Percentiles rank a stretch among this genome's conserved stretches.
Evolutionary conservation across 306 rosid species (phyloP).

Genomic region (Begonia masoniana): DNA sequence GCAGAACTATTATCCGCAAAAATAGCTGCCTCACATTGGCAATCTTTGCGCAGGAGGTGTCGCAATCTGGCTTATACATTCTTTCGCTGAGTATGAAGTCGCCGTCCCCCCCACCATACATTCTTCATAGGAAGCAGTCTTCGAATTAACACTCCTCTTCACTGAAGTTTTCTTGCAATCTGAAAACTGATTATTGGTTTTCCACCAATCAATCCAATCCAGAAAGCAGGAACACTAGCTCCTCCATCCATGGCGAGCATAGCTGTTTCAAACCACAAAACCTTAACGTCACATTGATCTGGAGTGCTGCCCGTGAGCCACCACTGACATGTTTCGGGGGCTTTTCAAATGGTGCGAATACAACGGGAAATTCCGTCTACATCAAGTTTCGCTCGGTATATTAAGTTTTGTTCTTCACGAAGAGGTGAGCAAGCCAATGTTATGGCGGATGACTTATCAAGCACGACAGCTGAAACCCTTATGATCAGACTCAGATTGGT

Average conservation of each 20-base stretch:
- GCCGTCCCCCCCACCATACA: not conserved
- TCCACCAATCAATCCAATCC: slow-evolving; percentile 9
- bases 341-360: not conserved
- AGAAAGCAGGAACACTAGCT: slow-evolving; percentile 6
- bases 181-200: not conserved
- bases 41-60: slow-evolving; percentile 5
- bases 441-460: not conserved
- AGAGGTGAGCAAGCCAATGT: not conserved
- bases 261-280: slow-evolving; percentile 15
- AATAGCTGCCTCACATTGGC: slow-evolving; percentile 9
- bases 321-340: not conserved
- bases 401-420: not conserved
- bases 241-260: slow-evolving; percentile 3
- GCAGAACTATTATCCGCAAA: not conserved
- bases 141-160: not conserved
- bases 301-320: not conserved
- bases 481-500: not conserved
- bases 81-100: not conserved
- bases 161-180: slow-evolving; percentile 11
- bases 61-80: not conserved
- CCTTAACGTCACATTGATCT: slow-evolving; percentile 2
- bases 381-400: slow-evolving; percentile 8
- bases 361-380: slow-evolving; percentile 5
- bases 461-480: not conserved
- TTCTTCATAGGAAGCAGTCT: slow-evolving; percentile 2